phyloP scores from a whole-genome alignment of 2,329 filamentous ascomycete genomes.

The Epichloe glyceriae region DNA sequence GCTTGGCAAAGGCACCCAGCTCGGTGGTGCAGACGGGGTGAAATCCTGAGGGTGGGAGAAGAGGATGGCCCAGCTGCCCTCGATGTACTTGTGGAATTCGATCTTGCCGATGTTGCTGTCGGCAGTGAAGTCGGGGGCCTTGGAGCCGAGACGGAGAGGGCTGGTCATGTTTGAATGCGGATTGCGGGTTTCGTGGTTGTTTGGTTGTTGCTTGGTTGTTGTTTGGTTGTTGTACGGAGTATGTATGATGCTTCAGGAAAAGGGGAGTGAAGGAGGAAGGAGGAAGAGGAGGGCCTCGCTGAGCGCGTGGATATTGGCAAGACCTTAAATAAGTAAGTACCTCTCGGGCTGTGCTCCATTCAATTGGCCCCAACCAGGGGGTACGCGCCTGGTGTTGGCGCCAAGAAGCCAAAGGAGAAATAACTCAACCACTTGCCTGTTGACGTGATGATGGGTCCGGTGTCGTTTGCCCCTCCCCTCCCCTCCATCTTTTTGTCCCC shows the following conservation, averaged over 20 bases:
- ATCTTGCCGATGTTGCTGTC: slow-evolving; percentile 68
- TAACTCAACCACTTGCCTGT: no score
- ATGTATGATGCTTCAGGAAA: neutral
- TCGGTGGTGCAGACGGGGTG: slow-evolving; percentile 92
- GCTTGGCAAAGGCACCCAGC: slow-evolving; percentile 82
- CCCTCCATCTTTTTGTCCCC: no score
- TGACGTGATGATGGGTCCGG: no score
- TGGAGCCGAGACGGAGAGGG: slow-evolving; percentile 48
- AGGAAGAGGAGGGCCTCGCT: neutral
- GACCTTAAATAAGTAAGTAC: neutral
- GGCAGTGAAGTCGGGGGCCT: slow-evolving; percentile 72
- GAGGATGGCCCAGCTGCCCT: slow-evolving; percentile 66
- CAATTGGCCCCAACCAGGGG: no score
- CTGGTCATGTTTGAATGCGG: slow-evolving; percentile 16
- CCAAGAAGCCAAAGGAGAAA: no score
- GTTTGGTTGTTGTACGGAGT: neutral
- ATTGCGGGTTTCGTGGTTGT: neutral
- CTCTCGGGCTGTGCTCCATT: no score
- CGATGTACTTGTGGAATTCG: slow-evolving; percentile 72
- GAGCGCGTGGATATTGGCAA: neutral
- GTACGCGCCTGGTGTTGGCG: no score
- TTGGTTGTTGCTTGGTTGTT: no score
- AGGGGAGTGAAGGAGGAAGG: neutral
- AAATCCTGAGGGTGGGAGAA: slow-evolving; percentile 85
- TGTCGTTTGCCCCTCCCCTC: no score